Percentiles rank a stretch among this genome's conserved stretches.
Conservation (phyloP, 495 filamentous ascomycete genomes). For the Polyplosphaeria fusca region DNA sequence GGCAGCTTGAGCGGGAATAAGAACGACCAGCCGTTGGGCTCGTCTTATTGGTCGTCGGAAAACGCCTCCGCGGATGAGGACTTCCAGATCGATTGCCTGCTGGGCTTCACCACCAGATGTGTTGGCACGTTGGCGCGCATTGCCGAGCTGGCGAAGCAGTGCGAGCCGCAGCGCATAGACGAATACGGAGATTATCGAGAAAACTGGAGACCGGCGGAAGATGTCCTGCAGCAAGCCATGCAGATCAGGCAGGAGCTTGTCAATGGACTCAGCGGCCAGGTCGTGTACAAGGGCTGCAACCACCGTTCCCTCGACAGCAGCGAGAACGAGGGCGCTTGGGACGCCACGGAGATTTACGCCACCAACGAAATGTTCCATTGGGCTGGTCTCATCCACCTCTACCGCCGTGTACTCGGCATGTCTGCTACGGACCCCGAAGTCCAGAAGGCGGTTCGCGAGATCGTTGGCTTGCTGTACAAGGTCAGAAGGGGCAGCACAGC, state of each 20-base stretch:
- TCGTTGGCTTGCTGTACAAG: conserved; percentile 58
- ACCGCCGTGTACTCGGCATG: conserved; percentile 66
- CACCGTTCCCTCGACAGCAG: conserved; percentile 39
- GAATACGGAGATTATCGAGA: conserved; percentile 49
- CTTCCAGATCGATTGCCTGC: conserved; percentile 63
- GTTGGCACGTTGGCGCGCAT: conserved; percentile 70
- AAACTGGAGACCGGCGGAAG: conserved; percentile 59
- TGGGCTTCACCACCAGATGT: conserved; percentile 57
- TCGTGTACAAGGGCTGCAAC: conserved; percentile 43
- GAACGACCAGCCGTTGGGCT: conserved; percentile 53
- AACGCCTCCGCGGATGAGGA: conserved; percentile 43
- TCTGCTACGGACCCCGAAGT: conserved; percentile 55
- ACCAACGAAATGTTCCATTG: conserved; percentile 78
- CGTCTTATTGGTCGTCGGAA: conserved; percentile 53
- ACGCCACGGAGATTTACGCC: conserved; percentile 65
- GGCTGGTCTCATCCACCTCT: conserved; percentile 74
- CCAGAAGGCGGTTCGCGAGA: conserved; percentile 60
- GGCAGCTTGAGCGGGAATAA: conserved; percentile 71
- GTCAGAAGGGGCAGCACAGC: conserved; percentile 66
- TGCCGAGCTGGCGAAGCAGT: conserved; percentile 66
- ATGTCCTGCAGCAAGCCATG: conserved; percentile 54
- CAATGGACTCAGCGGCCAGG: conserved; percentile 40
- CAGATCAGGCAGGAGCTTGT: conserved; percentile 54
- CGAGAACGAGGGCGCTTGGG: conserved; percentile 44
- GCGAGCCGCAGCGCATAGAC: conserved; percentile 66